These are phyloP conservation scores for Herpetomonas tarakana DNA, from an alignment of 208 protist genomes.

Conservation along the genomic window DNA sequence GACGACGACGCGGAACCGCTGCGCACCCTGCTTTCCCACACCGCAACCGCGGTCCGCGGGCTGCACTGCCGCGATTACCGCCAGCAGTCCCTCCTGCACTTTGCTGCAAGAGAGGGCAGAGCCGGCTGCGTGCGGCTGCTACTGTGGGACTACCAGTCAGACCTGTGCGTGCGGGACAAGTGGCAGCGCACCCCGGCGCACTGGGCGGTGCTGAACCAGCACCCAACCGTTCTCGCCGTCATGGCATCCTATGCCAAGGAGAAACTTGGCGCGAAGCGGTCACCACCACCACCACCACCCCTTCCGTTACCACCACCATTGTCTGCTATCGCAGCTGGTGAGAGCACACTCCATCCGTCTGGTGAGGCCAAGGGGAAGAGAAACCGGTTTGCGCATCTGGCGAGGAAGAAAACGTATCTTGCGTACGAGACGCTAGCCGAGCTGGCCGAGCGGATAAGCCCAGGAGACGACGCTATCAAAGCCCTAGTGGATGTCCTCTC, in stretches of 20 bases:
- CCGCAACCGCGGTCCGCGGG: neutral
- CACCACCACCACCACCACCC: neutral
- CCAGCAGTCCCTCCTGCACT: constrained; percentile 64
- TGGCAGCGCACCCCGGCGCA: constrained; percentile 67
- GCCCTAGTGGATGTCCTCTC: constrained; percentile 22
- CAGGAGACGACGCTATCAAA: constrained; percentile 11
- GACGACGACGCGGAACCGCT: neutral
- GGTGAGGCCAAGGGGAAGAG: no score
- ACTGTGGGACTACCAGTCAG: constrained; percentile 19
- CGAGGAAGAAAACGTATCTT: constrained; percentile 37
- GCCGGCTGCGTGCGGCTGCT: constrained; percentile 23
- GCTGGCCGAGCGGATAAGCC: constrained; percentile 21
- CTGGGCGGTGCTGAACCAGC: constrained; percentile 54
- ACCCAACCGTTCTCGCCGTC: constrained; percentile 24
- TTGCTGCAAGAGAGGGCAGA: constrained; percentile 39
- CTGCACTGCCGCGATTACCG: constrained; percentile 38
- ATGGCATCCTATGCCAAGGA: constrained; percentile 16
- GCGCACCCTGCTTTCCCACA: constrained; percentile 13
- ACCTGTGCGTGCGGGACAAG: constrained; percentile 39
- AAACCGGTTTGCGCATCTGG: constrained; percentile 30
- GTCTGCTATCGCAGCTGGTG: no score
- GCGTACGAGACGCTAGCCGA: constrained; percentile 40
- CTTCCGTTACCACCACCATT: no score
- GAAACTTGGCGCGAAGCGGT: neutral
- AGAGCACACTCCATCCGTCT: no score